These are phyloP conservation scores for Trichoderma sp. DNA, from an alignment of 2,329 filamentous ascomycete genomes.

Conservation along the genomic window DNA sequence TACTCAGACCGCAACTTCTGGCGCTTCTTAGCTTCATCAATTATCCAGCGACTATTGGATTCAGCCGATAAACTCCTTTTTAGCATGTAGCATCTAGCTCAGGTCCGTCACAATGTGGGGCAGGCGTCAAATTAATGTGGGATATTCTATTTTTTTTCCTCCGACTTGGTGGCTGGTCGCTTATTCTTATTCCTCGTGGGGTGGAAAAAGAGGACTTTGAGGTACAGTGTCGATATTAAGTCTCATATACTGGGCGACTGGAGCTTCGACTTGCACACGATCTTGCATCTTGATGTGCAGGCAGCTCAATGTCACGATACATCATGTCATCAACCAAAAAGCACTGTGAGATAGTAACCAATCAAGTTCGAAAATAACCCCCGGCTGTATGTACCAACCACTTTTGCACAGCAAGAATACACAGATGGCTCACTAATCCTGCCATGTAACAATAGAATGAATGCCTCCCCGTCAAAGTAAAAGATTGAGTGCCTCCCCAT, in stretches of 20 bases:
- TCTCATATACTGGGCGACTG: constrained; percentile 8
- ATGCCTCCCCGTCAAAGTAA: not conserved
- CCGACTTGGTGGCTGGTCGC: not conserved
- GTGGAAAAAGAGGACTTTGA: constrained; percentile 9
- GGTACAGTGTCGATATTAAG: constrained; percentile 2
- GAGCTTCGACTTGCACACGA: constrained; percentile 1
- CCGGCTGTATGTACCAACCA: not conserved
- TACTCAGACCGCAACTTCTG: not conserved
- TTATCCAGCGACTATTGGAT: not conserved
- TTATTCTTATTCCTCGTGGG: not conserved
- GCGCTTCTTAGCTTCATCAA: not conserved
- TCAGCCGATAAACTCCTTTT: not conserved
- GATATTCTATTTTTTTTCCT: not conserved
- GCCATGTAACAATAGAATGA: not conserved
- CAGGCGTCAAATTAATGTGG: not conserved
- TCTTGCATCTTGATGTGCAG: constrained; percentile 14
- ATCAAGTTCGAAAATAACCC: not conserved
- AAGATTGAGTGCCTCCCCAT: not conserved
- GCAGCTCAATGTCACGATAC: constrained; percentile 1
- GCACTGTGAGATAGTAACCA: not conserved
- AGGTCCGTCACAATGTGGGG: not conserved
- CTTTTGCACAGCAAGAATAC: not conserved
- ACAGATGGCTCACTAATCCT: not conserved
- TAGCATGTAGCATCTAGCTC: not conserved
- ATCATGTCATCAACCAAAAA: not conserved